phyloP scores from a whole-genome alignment of 2,329 filamentous ascomycete species.

The Elsinoe perseae region DNA sequence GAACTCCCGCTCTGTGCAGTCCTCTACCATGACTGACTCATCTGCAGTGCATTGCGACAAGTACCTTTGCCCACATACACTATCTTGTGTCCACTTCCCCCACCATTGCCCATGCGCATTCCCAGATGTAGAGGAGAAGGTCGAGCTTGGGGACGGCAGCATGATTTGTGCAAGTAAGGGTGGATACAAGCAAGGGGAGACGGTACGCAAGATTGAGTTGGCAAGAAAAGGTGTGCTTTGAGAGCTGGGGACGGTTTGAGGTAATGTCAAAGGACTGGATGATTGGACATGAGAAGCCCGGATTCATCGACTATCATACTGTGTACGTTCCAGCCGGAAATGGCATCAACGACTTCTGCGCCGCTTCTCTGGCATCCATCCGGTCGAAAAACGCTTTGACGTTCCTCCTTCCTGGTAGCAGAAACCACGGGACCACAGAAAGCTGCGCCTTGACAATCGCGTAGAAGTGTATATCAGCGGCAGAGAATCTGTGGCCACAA shows the following conservation, averaged over 20 bases:
- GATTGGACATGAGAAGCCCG: not conserved
- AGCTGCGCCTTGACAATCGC: not conserved
- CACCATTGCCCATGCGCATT: conserved; percentile 95
- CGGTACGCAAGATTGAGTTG: conserved; percentile 67
- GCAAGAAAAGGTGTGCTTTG: conserved; percentile 69
- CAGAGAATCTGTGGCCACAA: not conserved
- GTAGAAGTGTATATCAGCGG: not conserved
- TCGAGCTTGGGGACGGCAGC: conserved; percentile 65
- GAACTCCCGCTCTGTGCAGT: not conserved
- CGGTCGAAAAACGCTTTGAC: not conserved
- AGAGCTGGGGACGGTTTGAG: not conserved
- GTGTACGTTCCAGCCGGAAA: not conserved
- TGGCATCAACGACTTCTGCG: not conserved
- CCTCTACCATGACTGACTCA: not conserved
- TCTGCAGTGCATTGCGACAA: conserved; percentile 76
- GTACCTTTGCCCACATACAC: conserved; percentile 88
- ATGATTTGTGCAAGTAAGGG: conserved; percentile 68
- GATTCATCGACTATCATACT: not conserved
- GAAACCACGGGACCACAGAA: not conserved
- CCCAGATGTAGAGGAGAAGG: conserved; percentile 54
- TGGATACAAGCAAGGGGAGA: conserved; percentile 64
- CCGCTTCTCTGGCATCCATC: not conserved
- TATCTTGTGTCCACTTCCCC: conserved; percentile 91
- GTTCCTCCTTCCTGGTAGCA: not conserved
- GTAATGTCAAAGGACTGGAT: too few species aligned